Evolutionary conservation across 2,329 filamentous ascomycete genomes (phyloP).

Genomic region (Pyricularia sp.): DNA sequence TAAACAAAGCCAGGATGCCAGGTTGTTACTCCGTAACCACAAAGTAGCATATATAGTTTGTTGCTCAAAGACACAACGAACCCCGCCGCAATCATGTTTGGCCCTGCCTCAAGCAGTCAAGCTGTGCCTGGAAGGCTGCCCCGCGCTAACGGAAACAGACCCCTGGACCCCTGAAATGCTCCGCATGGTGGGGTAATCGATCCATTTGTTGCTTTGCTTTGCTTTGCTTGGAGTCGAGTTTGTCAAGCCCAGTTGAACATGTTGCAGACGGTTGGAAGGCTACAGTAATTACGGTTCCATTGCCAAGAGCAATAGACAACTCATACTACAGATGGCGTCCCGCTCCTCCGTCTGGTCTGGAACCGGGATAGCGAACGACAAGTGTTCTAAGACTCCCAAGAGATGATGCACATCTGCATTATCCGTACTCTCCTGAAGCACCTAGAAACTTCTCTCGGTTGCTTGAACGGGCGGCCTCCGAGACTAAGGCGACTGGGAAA

Average conservation of each 20-base stretch:
- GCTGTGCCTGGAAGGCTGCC: neutral
- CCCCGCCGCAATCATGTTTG: neutral
- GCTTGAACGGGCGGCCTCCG: neutral
- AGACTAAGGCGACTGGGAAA: neutral
- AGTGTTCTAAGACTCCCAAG: neutral
- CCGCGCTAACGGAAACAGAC: neutral
- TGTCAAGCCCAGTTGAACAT: neutral
- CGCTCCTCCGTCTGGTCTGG: neutral
- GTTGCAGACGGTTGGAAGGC: neutral
- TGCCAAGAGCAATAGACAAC: neutral
- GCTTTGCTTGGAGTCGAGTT: neutral
- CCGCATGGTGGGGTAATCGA: neutral
- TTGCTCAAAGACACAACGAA: neutral
- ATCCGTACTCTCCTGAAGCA: neutral
- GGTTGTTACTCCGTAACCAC: neutral
- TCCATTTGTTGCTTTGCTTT: neutral
- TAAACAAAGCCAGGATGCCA: neutral
- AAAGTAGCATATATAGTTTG: neutral
- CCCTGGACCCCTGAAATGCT: conserved; percentile 1
- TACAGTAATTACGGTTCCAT: neutral
- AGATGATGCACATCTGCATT: neutral
- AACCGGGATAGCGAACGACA: neutral
- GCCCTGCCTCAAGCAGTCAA: neutral
- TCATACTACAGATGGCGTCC: conserved; percentile 1
- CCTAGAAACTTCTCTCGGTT: neutral